Evolutionary conservation across 179 eudicot species (phyloP), one percentile per base, ranked within the genome.

Genomic region (Beta corolliflora): DNA sequence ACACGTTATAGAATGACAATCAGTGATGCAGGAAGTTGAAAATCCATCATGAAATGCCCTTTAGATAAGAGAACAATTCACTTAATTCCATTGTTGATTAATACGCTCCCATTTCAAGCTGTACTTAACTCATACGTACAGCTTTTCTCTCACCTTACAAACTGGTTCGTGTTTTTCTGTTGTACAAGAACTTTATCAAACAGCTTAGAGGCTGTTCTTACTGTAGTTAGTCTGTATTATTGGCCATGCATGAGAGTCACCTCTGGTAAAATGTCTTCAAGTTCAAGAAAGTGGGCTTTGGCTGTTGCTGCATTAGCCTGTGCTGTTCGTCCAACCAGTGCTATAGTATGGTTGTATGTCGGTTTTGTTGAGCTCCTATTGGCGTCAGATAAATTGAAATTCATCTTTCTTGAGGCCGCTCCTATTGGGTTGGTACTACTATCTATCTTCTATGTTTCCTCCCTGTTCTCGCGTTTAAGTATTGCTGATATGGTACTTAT

Each of bases 141-240:
- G 98, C 91, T 97, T 76, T 93, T 93, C 90, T 91, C 97, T 73
- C 91, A 91, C 88, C 80, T 93, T 84, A 79, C 89, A 82, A 97
- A 97, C 89, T 97, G 99, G 98, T 97, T 97, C 86, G 86, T 97
- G 90, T 92, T 97, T 87, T 97, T 88, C 91, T 97, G 98, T 84
- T 89, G 89, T 74, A 90, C 93, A 53, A 92, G 98, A 77, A 91
- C 99, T 55, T 82, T 97, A 75, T 93, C 99, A 58, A 97, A 94
- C 83, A 89, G 97, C 88, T 84, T 97, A 88, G 99, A 97, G 94
- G 93, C 97, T 77, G 97, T 92, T 74, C 93, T 96, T 41, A 96
- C 98, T 23, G 44, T 94, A 52, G 86, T 87, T 76, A 92, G 99
- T 79, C 88, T 97, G 50, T 94, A 88, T 90, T 89, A 94, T 78